These are phyloP conservation scores for Balansia obtecta DNA, from an alignment of 2,329 filamentous ascomycete genomes.

Conservation along the genomic window DNA sequence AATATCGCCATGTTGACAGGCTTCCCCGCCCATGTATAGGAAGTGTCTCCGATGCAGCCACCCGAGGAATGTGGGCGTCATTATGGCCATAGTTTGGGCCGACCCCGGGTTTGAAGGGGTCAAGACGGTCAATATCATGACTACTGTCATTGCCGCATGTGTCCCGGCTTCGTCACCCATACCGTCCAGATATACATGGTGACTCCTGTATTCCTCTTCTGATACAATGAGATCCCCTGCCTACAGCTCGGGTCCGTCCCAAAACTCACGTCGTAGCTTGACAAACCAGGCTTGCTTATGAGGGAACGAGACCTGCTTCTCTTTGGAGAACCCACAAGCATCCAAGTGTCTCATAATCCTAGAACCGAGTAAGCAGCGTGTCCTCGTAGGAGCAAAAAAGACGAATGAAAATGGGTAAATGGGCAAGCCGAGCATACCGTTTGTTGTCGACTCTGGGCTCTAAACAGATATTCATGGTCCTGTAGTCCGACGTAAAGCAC, in stretches of 20 bases:
- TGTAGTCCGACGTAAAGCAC: conserved; percentile 61
- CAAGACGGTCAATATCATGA: no score
- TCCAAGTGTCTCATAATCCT: conserved; percentile 47
- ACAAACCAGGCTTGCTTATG: conserved; percentile 89
- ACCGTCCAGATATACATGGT: no score
- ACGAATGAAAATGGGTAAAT: background rate
- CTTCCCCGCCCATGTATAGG: no score
- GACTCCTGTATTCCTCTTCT: no score
- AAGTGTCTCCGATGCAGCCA: no score
- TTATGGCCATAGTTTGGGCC: no score
- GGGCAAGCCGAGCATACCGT: conserved; percentile 47
- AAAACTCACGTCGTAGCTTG: conserved; percentile 66
- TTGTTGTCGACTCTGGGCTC: conserved; percentile 87
- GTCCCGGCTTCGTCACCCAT: no score
- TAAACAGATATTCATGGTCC: conserved; percentile 72
- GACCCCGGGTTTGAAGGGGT: no score
- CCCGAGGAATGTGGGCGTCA: no score
- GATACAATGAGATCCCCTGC: background rate
- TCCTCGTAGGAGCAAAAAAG: background rate
- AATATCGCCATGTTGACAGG: no score
- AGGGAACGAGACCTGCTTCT: conserved; percentile 74
- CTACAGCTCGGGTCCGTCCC: conserved; percentile 55
- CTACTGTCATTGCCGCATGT: no score
- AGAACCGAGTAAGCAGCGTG: background rate
- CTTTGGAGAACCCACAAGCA: conserved; percentile 68